Percentiles rank a stretch among this genome's conserved stretches.
Conservation (phyloP, 2,329 filamentous ascomycete genomes). For the Elsinoe perseae region DNA sequence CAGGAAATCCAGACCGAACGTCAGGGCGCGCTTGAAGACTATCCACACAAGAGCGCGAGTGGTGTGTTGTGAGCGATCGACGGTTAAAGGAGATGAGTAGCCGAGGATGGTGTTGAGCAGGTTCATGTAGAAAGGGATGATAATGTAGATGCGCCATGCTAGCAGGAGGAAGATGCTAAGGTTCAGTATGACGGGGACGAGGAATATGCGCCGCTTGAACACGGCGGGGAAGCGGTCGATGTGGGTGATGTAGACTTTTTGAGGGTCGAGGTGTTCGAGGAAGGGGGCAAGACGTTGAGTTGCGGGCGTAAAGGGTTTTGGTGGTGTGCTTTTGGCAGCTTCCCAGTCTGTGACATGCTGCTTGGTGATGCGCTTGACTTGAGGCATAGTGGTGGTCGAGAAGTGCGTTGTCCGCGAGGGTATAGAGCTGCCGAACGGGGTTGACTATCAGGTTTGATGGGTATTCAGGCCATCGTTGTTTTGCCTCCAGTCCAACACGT, state of each 20-base stretch:
- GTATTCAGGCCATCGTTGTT: background rate
- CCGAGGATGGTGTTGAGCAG: constrained; percentile 60
- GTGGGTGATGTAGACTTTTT: constrained; percentile 76
- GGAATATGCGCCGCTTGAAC: constrained; percentile 77
- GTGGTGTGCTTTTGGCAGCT: constrained; percentile 19
- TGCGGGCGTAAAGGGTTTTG: constrained; percentile 57
- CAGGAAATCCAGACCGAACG: constrained; percentile 67
- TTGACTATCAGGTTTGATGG: background rate
- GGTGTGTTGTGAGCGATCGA: constrained; percentile 51
- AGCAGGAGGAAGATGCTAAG: constrained; percentile 57
- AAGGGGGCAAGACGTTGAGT: constrained; percentile 58
- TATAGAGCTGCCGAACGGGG: background rate
- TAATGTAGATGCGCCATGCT: constrained; percentile 58
- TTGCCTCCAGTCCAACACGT: too few species aligned
- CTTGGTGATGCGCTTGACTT: constrained; percentile 15
- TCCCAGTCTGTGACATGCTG: constrained; percentile 15
- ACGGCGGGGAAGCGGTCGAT: constrained; percentile 61
- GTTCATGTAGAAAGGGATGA: constrained; percentile 64
- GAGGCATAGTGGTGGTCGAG: background rate
- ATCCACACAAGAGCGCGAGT: constrained; percentile 52
- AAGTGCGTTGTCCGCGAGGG: background rate
- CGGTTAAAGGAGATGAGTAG: constrained; percentile 56
- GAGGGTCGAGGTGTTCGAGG: constrained; percentile 55
- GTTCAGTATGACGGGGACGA: constrained; percentile 72
- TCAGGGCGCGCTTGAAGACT: constrained; percentile 52